Conservation (phyloP, 805 yeast species). For the Starmerella apicola region DNA sequence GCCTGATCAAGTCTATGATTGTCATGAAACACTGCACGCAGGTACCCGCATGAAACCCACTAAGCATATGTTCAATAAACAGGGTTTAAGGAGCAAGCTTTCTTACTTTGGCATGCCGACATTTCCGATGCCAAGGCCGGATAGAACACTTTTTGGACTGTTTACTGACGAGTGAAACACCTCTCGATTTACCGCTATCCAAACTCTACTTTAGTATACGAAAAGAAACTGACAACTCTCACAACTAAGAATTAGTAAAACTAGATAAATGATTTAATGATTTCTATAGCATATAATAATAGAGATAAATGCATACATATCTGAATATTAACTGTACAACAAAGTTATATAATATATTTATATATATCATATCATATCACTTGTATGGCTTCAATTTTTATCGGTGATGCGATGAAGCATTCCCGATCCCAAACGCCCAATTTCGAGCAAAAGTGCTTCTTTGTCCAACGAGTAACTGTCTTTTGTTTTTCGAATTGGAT, state of each 20-base stretch:
- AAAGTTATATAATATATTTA: background rate
- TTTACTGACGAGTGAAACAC: no score
- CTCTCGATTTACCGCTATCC: no score
- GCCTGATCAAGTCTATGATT: constrained; percentile 22
- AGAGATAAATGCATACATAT: no score
- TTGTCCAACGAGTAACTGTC: constrained; percentile 40
- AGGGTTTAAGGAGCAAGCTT: background rate
- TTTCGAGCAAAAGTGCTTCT: constrained; percentile 62
- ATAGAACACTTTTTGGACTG: constrained; percentile 2
- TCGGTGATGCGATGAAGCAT: constrained; percentile 18
- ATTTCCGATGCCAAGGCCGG: constrained; percentile 24
- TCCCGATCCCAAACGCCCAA: constrained; percentile 34
- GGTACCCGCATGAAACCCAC: constrained; percentile 8
- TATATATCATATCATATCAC: no score
- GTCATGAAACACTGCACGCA: constrained; percentile 13
- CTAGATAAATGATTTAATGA: no score
- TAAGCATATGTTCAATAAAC: background rate
- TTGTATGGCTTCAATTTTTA: background rate
- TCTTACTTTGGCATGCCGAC: constrained; percentile 18
- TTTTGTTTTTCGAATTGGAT: constrained; percentile 38
- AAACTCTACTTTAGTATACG: no score
- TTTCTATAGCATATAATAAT: no score
- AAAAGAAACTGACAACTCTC: no score
- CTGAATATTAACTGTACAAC: no score
- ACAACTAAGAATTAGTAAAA: no score